Conservation (phyloP, 208 protist genomes). For the Strigomonas culicis region DNA sequence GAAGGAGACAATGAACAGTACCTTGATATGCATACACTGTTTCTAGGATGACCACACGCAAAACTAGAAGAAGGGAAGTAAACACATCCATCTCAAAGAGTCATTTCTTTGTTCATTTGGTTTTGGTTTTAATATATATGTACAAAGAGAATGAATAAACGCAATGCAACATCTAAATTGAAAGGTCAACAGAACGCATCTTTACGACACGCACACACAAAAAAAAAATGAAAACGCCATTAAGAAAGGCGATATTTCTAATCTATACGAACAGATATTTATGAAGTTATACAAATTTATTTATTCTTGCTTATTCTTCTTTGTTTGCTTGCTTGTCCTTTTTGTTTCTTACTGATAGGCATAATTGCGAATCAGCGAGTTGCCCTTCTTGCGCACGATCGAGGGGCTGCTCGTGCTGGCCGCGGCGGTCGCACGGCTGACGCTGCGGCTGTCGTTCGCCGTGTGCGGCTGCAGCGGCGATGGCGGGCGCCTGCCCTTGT, state of each 20-base stretch:
- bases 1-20: constrained; percentile 2
- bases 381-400: neutral
- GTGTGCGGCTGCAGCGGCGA: neutral
- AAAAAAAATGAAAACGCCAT: no score
- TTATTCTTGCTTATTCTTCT: neutral
- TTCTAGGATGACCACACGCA: no score
- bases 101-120: no score
- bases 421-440: neutral
- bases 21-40: no score
- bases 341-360: constrained; percentile 2
- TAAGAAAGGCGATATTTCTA: neutral
- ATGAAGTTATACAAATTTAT: constrained; percentile 6
- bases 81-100: no score
- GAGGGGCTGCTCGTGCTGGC: neutral
- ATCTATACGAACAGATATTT: neutral
- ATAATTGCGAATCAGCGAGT: neutral
- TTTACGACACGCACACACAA: no score
- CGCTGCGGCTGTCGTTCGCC: neutral
- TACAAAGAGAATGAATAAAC: no score
- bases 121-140: no score
- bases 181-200: neutral
- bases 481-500: neutral
- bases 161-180: constrained; percentile 4
- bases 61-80: no score
- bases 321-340: no score